Evolutionary conservation across 2,329 filamentous ascomycete species (phyloP), one percentile per base, ranked within the genome.

Genomic region (Ophiocordyceps sinensis): DNA sequence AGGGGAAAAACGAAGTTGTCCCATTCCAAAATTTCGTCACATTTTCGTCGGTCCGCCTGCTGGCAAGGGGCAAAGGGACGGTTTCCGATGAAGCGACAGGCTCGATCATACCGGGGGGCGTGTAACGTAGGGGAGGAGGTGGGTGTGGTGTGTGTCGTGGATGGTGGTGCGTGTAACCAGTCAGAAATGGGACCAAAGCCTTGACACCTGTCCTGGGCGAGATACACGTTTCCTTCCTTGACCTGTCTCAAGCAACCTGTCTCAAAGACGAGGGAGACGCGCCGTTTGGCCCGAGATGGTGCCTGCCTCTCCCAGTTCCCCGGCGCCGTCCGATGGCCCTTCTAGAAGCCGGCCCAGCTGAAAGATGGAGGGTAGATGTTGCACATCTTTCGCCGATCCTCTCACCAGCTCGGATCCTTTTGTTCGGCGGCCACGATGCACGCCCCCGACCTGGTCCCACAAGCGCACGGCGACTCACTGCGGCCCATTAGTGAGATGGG

Each of bases 331-430:
- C 43, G 38, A 39, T 36, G 37, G 12, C 17, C 15, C 40, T 47
- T 47, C 44, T 45, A 46, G 45, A 44, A 47, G 40, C 32, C 28
- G 31, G 41, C 17, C 41, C 36, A 39, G 41, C 41, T 42, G 41
- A 42, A 36, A 36, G 29, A 17, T 35, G 38, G 38, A 17, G 32
- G 19, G 6, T 35, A 10, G 32, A 35, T 35, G 8, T 35, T 35
- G 32, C 32, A 35, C 13, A 35, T 35, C 32, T 5, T 4, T 15
- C 17, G 32, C 32, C 32, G 32, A 35, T 35, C 32, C 32, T 11
- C 14, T 35, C 14, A 35, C 8, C 32, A n/a, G 6, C 23, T 26
- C 6, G 5, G 23, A 26, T 4, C 23, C 23, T 26, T 26, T 26
- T 26, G 23, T 26, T 26, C 6, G 23, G 6, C 23, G 6, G 23